Evolutionary conservation across 331 rosid species (phyloP).

Genomic region (Malus hybrid): DNA sequence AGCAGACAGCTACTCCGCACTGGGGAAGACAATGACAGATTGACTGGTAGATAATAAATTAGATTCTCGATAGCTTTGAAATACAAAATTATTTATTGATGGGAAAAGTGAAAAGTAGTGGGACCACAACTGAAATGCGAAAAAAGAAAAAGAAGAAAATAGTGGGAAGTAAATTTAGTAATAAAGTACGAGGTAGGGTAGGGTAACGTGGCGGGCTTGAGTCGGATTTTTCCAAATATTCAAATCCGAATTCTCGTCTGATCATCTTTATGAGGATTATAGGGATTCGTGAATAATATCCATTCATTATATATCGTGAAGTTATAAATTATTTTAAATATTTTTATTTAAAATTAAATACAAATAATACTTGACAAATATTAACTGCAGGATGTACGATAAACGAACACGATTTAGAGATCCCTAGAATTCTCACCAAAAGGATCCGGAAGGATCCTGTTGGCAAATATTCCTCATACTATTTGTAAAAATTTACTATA

Average conservation of each 20-base stretch:
- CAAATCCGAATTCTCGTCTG: accelerated
- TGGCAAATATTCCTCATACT: no score
- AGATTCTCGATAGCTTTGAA: neutral
- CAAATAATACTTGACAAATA: accelerated
- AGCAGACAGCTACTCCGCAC: conserved; percentile 29
- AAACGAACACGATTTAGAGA: accelerated
- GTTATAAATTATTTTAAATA: no score
- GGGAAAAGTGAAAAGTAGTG: neutral
- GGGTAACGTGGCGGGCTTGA: neutral
- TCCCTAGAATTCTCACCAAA: accelerated
- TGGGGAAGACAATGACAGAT: conserved; percentile 3
- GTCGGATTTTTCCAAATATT: no score
- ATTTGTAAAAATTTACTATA: no score
- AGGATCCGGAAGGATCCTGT: no score
- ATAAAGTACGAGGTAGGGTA: neutral
- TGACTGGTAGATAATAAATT: neutral
- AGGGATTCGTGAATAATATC: accelerated
- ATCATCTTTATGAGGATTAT: no score
- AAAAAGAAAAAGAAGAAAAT: neutral
- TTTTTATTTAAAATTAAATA: no score
- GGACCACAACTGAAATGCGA: neutral
- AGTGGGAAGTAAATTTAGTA: neutral
- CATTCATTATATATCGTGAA: accelerated
- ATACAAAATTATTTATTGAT: neutral
- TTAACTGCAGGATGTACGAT: accelerated